Base-by-base conservation (phyloP, 805 yeast species). In the Lachancea fermentati region DNA sequence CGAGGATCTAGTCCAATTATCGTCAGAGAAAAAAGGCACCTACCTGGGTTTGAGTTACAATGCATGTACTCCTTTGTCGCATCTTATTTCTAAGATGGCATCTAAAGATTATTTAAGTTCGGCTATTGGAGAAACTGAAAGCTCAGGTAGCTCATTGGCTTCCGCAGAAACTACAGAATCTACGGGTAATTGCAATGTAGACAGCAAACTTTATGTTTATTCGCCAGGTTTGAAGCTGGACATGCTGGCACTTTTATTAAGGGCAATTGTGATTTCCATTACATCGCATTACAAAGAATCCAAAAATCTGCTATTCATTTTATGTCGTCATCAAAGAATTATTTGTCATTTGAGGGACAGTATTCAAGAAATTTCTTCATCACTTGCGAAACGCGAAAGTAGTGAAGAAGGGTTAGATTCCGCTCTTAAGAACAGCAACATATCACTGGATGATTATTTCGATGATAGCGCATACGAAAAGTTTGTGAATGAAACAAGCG, bases 201-300 rank as follows among this genome's bases (percentile, higher is more conserved):
- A 45, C 15, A 36, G 25, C 14, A 37, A 41, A 19, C 38, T 43
- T 5, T 50, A 46, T 39, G 30, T 46, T 30, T 38, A 43, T 19
- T 50, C 58, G 11, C 64, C 63, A 2, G 58, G 62, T 8, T 49
- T 65, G 40, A 73, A 81, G 49, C 54, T 76, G 5, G 86, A 81
- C 46, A 54, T 75, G 29, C 54, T 83, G 19, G 80, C 88, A 0
- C 56, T 83, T 9, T 30, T 83, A n/a, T 46, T 81, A 4, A 66
- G 84, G 38, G 64, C 83, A 1, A 56, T 81, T 3, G 68, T 79
- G 36, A 75, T 73, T 17, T 68, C 78, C 3, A 62, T 75, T 2
- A 55, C 73, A n/a, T 68, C 78, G 34, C 54, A 66, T 48, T 79
- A 78, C 5, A 59, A 60, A 17, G 75, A 77, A 22, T 72, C 81